Percentiles rank a stretch among this genome's conserved stretches.
phyloP scores from a whole-genome alignment of 257 asterid genomes.

The Galeopsis tetrahit region DNA sequence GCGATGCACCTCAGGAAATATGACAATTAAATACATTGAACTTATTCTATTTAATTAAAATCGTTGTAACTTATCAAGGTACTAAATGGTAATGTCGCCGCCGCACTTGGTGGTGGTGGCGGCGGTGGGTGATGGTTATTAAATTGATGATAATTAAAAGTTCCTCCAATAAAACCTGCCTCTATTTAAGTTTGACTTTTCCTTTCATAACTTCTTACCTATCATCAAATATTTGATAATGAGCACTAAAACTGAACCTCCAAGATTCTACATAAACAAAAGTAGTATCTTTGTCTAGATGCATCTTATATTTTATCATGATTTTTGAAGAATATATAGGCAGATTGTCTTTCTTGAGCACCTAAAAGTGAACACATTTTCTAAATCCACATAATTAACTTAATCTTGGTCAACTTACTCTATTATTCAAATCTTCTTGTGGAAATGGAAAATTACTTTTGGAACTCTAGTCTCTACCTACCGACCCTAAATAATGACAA shows the following conservation, averaged over 20 bases:
- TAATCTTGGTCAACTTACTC: background rate
- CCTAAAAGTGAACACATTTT: background rate
- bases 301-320: conserved; percentile 8
- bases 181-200: background rate
- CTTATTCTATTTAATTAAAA: background rate
- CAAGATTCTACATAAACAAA: conserved; percentile 13
- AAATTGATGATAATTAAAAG: conserved; percentile 24
- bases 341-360: background rate
- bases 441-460: too few species aligned
- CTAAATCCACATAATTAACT: background rate
- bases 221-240: background rate
- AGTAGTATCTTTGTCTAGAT: conserved; percentile 21
- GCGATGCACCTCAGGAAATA: too few species aligned
- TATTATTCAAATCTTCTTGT: too few species aligned
- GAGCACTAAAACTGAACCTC: conserved; percentile 12
- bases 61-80: background rate
- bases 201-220: background rate
- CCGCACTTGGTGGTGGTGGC: conserved; percentile 20
- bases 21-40: background rate
- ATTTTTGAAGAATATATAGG: background rate
- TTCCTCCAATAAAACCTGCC: background rate
- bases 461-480: too few species aligned
- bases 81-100: conserved; percentile 2
- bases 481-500: too few species aligned
- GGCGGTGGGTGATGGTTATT: background rate